These are phyloP conservation scores for Solanum chacoense DNA, from an alignment of 305 asterid genomes.

Conservation along the genomic window DNA sequence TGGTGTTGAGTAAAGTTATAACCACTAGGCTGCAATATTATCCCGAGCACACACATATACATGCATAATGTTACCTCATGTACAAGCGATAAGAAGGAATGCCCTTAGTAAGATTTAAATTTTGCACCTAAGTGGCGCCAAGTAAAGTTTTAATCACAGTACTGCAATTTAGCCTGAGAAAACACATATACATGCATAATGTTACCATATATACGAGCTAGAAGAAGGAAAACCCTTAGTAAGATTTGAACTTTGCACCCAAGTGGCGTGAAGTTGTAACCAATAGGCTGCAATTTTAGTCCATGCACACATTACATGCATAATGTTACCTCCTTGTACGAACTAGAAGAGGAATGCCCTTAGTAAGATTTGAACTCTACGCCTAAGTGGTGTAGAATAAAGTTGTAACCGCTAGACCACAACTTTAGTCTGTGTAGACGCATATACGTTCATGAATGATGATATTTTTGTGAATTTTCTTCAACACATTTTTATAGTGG, in stretches of 20 bases:
- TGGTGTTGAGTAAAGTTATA: background rate
- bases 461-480: background rate
- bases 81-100: background rate
- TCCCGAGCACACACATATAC: background rate
- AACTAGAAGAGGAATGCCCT: background rate
- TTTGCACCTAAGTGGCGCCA: background rate
- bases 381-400: background rate
- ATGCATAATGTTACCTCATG: background rate
- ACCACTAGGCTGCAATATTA: background rate
- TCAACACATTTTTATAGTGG: background rate
- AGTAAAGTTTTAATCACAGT: background rate
- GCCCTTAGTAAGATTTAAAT: background rate
- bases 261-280: background rate
- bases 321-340: background rate
- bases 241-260: background rate
- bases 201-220: background rate
- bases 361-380: background rate
- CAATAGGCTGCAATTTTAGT: background rate
- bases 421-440: background rate
- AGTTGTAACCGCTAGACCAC: background rate
- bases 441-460: background rate
- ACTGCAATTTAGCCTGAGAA: background rate
- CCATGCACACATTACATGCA: background rate
- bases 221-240: background rate
- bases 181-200: background rate